Base-by-base conservation (phyloP, 1,284 basidiomycete genomes). In the Austroboletus novae-zelandiae region DNA sequence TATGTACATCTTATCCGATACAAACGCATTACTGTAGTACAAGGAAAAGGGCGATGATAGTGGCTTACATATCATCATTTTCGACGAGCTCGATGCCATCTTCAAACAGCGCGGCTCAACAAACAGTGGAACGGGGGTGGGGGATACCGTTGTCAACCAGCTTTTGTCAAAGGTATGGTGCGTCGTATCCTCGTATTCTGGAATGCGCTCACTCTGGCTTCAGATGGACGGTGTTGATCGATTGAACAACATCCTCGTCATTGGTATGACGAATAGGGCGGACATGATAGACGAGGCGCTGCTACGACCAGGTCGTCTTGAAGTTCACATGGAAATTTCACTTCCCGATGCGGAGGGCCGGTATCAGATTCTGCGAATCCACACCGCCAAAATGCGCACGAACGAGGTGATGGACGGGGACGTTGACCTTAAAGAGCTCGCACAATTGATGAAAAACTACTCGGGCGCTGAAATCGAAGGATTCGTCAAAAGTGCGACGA, bases 261-360 rank as follows among this genome's bases (percentile, higher is more conserved):
- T 99, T 61, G 97, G 97, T 65, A 99, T 99, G 97, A 99, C 97
- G 47, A 99, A 99, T 71, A 88, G 97, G 56, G 75, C 89, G 47
- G 97, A 99, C 77, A 96, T 99, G 95, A 98, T 99, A 62, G 97
- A 99, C 65, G 97, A 99, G 67, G 97, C 96, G 7, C 80, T 99
- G 1, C 80, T 98, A 13, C 94, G 97, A 64, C 96, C 97, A 1
- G 97, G 97, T 51, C 94, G 97, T 77, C 86, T 99, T 43, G 97
- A 99, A 69, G 96, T 99, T n/a, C 97, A 99, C 71, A 98, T 99
- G 86, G 97, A 99, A 71, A 98, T 99, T 57, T 97, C 94, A 5
- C 77, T 99, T 2, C 97, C 97, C 0, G 96, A 99, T 65, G 95
- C 96, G 67, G 75, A 87, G 4, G 97, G 97, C 45, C 91, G 97